phyloP scores from a whole-genome alignment of 129 eudicot genomes.

The Flaveria robusta region DNA sequence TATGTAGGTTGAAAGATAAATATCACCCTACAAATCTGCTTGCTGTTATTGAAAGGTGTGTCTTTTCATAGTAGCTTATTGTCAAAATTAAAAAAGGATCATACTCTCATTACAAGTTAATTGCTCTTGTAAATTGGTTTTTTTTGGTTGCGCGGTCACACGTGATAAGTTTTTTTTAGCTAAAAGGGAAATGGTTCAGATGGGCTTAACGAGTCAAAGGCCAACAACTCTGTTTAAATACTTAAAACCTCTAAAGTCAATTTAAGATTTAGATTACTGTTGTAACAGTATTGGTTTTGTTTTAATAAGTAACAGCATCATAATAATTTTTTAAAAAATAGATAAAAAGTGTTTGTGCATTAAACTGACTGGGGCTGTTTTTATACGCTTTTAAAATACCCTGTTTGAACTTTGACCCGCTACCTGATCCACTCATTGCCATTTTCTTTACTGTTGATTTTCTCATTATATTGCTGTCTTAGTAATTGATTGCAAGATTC shows the following conservation, averaged over 20 bases:
- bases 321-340: not conserved
- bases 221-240: not conserved
- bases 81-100: not conserved
- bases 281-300: not conserved
- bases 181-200: not conserved
- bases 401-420: not conserved
- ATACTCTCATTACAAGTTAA: not conserved
- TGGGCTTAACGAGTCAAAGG: not conserved
- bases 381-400: not conserved
- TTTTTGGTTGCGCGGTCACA: not conserved
- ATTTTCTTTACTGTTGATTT: not conserved
- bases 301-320: not conserved
- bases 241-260: not conserved
- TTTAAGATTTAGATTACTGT: not conserved
- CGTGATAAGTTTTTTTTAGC: not conserved
- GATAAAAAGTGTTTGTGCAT: not conserved
- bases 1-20: conserved; percentile 88
- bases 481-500: not conserved
- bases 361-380: not conserved
- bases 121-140: not conserved
- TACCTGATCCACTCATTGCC: not conserved
- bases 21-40: conserved; percentile 93
- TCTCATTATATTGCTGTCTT: not conserved
- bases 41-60: conserved; percentile 86
- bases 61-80: conserved; percentile 3